Percentiles rank a stretch among this genome's conserved stretches.
phyloP scores from a whole-genome alignment of 257 asterid genomes.

The Pogostemon cablin region DNA sequence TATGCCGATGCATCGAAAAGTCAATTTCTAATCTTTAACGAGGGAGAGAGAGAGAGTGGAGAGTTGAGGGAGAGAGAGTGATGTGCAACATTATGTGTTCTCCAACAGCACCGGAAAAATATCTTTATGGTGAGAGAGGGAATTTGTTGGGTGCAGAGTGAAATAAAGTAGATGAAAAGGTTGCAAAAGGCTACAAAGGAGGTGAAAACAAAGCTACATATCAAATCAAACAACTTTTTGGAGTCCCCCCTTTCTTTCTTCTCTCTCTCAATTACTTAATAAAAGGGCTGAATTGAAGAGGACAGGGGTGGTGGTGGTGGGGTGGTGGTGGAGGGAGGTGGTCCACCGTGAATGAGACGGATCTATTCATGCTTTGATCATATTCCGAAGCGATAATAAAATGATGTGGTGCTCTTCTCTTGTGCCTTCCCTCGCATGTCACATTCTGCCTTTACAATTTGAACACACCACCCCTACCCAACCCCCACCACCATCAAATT shows the following conservation, averaged over 20 bases:
- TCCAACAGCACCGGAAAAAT: conserved; percentile 62
- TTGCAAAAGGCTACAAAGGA: conserved; percentile 38
- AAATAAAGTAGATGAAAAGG: conserved; percentile 45
- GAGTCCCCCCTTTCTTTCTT: conserved; percentile 28
- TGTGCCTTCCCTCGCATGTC: too few species aligned
- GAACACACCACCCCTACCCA: too few species aligned
- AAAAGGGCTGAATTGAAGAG: background rate
- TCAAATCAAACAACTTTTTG: conserved; percentile 68
- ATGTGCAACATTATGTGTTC: background rate
- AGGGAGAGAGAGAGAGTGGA: background rate
- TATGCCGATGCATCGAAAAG: background rate
- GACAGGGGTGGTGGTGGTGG: background rate
- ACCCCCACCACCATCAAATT: too few species aligned
- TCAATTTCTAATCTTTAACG: conserved; percentile 31
- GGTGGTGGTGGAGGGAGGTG: conserved; percentile 9
- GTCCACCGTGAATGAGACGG: conserved; percentile 40
- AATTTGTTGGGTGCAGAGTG: conserved; percentile 22
- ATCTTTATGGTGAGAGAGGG: conserved; percentile 26
- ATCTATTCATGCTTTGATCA: conserved; percentile 26
- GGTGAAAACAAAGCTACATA: conserved; percentile 52
- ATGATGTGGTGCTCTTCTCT: conserved; percentile 1
- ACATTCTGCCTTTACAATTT: too few species aligned
- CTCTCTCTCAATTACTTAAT: conserved; percentile 13
- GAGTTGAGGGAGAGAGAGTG: background rate
- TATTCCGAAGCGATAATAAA: conserved; percentile 30